Percentiles rank a stretch among this genome's conserved stretches.
These are phyloP conservation scores for Adiantum capillusveneris DNA, from an alignment of 75 land plant genomes.

Conservation along the genomic window DNA sequence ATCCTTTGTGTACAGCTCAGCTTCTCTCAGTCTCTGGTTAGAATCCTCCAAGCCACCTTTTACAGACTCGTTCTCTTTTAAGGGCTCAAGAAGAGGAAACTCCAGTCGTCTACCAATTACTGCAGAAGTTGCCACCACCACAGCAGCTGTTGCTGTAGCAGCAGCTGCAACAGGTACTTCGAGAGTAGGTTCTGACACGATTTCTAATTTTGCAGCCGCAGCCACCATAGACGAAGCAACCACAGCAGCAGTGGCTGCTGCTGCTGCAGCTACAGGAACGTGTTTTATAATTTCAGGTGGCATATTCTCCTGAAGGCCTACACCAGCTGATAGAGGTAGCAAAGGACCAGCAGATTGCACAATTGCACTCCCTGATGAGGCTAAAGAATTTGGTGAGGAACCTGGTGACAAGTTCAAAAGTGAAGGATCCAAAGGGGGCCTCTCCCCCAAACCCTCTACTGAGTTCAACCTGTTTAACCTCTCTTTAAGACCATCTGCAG, in stretches of 20 bases:
- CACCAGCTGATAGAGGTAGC: not conserved
- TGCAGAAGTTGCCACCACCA: conserved; percentile 75
- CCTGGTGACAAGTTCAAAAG: not conserved
- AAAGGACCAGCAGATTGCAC: not conserved
- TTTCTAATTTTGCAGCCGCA: conserved; percentile 59
- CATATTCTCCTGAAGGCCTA: conserved; percentile 12
- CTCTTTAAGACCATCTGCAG: conserved; percentile 16
- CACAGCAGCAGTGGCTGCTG: conserved; percentile 87
- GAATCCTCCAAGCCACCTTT: conserved; percentile 4
- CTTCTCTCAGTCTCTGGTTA: conserved; percentile 17
- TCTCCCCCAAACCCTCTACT: conserved; percentile 35
- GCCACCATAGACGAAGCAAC: conserved; percentile 83
- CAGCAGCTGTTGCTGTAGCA: conserved; percentile 73
- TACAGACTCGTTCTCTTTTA: conserved; percentile 1
- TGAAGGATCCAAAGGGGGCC: conserved; percentile 16
- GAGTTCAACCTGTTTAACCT: conserved; percentile 25
- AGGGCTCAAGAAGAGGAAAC: not conserved
- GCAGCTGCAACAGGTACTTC: conserved; percentile 82
- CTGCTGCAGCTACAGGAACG: conserved; percentile 73
- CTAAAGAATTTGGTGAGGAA: conserved; percentile 9
- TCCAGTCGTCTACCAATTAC: conserved; percentile 52
- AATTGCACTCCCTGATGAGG: conserved; percentile 9
- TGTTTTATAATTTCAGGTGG: conserved; percentile 32
- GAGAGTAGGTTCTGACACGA: conserved; percentile 29
- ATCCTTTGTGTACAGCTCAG: not conserved